A percentile compares a stretch with the other conserved stretches of the same genome.
phyloP scores from a whole-genome alignment of 2,329 filamentous ascomycete species.

The Keithomyces neogunnii region DNA sequence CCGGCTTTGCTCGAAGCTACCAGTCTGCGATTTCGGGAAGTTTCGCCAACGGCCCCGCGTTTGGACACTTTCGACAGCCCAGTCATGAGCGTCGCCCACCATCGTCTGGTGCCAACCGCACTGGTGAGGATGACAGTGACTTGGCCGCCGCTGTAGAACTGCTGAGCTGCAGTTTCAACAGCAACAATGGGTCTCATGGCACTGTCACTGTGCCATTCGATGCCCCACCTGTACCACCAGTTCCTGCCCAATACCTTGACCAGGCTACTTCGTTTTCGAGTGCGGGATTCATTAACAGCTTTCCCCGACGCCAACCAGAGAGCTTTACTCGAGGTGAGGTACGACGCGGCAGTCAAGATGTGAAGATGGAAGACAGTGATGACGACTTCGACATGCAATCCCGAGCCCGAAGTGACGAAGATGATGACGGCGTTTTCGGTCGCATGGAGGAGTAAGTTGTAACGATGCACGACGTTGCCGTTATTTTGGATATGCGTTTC shows the following conservation, averaged over 20 bases:
- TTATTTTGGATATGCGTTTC: not conserved
- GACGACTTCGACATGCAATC: conserved; percentile 56
- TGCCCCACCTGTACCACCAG: conserved; percentile 77
- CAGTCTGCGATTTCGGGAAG: conserved; percentile 56
- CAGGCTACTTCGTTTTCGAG: conserved; percentile 48
- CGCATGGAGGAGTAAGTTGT: conserved; percentile 76
- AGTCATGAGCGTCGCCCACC: conserved; percentile 70
- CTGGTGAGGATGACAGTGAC: conserved; percentile 76
- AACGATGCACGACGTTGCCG: conserved; percentile 5
- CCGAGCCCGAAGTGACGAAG: conserved; percentile 68
- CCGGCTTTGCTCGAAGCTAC: conserved; percentile 67
- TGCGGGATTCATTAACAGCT: conserved; percentile 55
- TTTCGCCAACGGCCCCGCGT: conserved; percentile 35
- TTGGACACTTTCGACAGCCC: conserved; percentile 58
- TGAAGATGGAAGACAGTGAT: conserved; percentile 62
- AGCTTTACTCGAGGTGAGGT: conserved; percentile 55
- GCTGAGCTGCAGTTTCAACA: conserved; percentile 85
- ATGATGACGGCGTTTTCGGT: conserved; percentile 93
- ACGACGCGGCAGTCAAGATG: conserved; percentile 44
- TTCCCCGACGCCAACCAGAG: conserved; percentile 51
- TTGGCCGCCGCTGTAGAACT: conserved; percentile 85
- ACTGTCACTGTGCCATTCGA: conserved; percentile 57
- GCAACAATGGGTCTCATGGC: conserved; percentile 56
- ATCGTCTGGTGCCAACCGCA: conserved; percentile 68
- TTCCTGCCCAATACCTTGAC: conserved; percentile 73